These are phyloP conservation scores for Gossypium armourianum DNA, from an alignment of 441 rosid species.

Conservation along the genomic window DNA sequence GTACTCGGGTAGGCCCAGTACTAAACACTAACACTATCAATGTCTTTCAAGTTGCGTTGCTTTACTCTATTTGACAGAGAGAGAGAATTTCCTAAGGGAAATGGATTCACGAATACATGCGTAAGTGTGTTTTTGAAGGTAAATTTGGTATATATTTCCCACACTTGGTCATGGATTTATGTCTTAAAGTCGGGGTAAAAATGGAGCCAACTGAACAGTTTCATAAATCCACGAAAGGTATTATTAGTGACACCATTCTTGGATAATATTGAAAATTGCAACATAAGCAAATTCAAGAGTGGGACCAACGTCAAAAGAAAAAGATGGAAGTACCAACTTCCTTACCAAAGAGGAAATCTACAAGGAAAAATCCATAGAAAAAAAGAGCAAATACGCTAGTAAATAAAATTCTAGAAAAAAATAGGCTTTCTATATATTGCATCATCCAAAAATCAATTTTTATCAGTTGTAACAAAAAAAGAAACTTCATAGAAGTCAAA, in stretches of 20 bases:
- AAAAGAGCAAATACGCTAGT: neutral
- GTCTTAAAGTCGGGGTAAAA: neutral
- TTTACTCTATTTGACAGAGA: neutral
- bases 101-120: neutral
- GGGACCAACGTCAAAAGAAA: neutral
- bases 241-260: neutral
- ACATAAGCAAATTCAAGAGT: neutral
- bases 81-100: neutral
- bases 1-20: neutral
- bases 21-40: neutral
- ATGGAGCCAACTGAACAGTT: neutral
- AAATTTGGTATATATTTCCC: neutral
- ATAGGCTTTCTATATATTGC: neutral
- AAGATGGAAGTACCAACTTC: neutral
- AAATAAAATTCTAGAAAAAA: no score
- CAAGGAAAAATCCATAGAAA: neutral
- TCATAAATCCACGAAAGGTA: neutral
- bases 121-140: neutral
- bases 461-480: no score
- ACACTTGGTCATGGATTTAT: neutral
- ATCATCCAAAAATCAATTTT: neutral
- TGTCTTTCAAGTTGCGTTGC: neutral
- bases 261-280: neutral
- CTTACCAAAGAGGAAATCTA: neutral
- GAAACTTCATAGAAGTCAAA: no score